Base-by-base conservation (phyloP, 2,329 filamentous ascomycete species). In the Neophaeococcomyces aloes region DNA sequence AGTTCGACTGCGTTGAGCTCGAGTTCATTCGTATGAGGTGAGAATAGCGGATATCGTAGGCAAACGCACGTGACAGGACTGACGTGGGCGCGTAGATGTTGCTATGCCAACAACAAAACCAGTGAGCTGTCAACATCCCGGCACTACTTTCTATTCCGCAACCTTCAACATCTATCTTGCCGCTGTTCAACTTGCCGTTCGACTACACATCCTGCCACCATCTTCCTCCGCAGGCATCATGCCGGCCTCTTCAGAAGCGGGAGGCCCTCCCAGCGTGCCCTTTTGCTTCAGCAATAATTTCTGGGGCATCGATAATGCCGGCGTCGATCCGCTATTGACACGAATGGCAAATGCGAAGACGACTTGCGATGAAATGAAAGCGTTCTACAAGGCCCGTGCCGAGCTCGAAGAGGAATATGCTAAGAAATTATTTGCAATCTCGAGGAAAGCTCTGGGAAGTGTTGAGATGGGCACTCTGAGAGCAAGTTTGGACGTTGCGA, bases 271-370 rank as follows among this genome's bases (percentile, higher is more conserved):
- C 18, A 50, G 44, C 21, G 51, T 54, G 27, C 52, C 52, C 11
- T 32, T 53, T 27, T 49, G 50, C 42, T 54, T 98, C 69, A 89
- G 91, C 58, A 98, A 98, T 70, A 98, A 98, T 64, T 98, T 98
- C 66, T 98, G 91, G 91, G 91, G 91, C 52, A 96, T 94, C 72
- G 89, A 96, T 63, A 91, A 98, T 72, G 91, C 89, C 40, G 93
- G 91, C 61, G 88, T 98, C 59, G 74, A 75, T 35, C 93, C 91
- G 46, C 77, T 98, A 59, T 75, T 98, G 23, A 86, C 89, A 63
- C 89, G 91, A 59, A 94, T 98, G 86, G 82, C 86, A 60, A 82
- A 81, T 64, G 86, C 91, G 38, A 98, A 98, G 71, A 79, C 83
- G 57, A 95, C 91, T 19, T 88, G 83, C 61, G 93, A 98, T 65